Conservation (phyloP, 2,329 filamentous ascomycete genomes). For the Amesomyces nigricolor region DNA sequence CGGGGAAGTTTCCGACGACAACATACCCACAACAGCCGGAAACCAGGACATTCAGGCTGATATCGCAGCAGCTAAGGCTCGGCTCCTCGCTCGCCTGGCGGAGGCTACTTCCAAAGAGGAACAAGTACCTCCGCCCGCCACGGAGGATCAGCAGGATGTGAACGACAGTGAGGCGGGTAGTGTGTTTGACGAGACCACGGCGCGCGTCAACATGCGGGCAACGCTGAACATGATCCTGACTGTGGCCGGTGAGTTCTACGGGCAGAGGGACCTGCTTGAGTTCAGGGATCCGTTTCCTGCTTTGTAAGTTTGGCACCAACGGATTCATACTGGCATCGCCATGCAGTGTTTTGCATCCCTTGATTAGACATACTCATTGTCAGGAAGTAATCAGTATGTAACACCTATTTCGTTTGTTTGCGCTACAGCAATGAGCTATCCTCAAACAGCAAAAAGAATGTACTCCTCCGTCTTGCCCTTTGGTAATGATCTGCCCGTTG, state of each 20-base stretch:
- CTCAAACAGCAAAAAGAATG: not conserved
- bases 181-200: slow-evolving; percentile 30
- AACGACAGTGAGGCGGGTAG: slow-evolving; percentile 20
- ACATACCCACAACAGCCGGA: slow-evolving; percentile 16
- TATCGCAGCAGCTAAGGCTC: slow-evolving; percentile 44
- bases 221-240: slow-evolving; percentile 90
- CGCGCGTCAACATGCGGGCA: slow-evolving; percentile 52
- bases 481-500: not conserved
- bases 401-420: not conserved
- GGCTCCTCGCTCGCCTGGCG: slow-evolving; percentile 43
- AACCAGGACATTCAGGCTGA: slow-evolving; percentile 31
- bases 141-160: slow-evolving; percentile 27
- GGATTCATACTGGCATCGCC: not conserved
- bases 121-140: slow-evolving; percentile 25
- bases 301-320: slow-evolving; percentile 29
- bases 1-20: slow-evolving; percentile 35
- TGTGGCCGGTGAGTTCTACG: slow-evolving; percentile 80
- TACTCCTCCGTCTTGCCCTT: not conserved
- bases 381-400: not conserved
- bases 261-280: slow-evolving; percentile 78
- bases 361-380: not conserved
- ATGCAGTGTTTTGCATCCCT: too few relatives aligned
- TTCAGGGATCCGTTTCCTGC: slow-evolving; percentile 59
- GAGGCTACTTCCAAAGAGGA: slow-evolving; percentile 14
- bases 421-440: slow-evolving; percentile 1